Percentiles rank a stretch among this genome's conserved stretches.
Conservation (phyloP, 2,329 filamentous ascomycete genomes). For the Blastomyces emzantsi region DNA sequence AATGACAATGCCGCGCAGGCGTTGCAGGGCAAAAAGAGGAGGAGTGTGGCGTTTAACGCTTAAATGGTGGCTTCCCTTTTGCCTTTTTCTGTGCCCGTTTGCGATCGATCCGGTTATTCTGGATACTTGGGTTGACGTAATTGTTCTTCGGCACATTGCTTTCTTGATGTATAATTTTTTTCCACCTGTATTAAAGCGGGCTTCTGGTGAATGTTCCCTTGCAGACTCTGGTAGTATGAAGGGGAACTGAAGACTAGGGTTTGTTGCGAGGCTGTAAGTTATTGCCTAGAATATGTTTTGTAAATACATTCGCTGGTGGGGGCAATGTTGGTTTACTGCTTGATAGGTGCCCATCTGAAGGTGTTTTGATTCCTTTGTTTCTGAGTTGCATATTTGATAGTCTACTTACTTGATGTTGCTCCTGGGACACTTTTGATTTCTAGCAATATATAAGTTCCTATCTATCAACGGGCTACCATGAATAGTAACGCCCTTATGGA, state of each 20-base stretch:
- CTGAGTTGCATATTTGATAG: too few species aligned
- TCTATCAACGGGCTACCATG: too few species aligned
- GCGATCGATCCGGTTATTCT: neutral
- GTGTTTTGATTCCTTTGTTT: too few species aligned
- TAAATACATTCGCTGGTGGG: too few species aligned
- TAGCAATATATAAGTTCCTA: too few species aligned
- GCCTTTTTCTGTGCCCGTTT: neutral
- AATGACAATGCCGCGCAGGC: conserved; percentile 28
- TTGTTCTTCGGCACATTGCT: neutral
- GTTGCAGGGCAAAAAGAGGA: conserved; percentile 7
- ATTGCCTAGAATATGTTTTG: neutral
- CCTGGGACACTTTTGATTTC: too few species aligned
- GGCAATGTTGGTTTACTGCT: too few species aligned
- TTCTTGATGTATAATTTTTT: neutral
- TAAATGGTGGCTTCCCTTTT: neutral
- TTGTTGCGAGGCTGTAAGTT: neutral
- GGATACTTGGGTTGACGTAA: neutral
- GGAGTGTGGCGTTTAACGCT: neutral
- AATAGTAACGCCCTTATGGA: too few species aligned
- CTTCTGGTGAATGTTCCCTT: neutral
- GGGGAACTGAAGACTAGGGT: neutral
- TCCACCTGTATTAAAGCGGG: neutral
- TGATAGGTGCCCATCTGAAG: too few species aligned
- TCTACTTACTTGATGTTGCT: too few species aligned
- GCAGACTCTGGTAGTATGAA: neutral